phyloP scores from a whole-genome alignment of 257 asterid genomes.

The Agastache rugosa region DNA sequence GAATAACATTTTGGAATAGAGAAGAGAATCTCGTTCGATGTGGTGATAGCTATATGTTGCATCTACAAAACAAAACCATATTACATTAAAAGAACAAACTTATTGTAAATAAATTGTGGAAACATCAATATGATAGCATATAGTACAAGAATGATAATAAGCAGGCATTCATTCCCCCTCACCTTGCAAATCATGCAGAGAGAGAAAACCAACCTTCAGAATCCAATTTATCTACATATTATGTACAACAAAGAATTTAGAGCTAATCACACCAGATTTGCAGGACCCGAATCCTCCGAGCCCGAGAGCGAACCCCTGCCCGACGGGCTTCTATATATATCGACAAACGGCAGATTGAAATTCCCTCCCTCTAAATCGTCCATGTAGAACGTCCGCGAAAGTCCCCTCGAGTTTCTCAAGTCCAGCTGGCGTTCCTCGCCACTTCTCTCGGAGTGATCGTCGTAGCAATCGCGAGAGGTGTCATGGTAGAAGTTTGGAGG shows the following conservation, averaged over 20 bases:
- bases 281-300: constrained; percentile 42
- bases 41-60: too few relatives aligned
- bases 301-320: constrained; percentile 18
- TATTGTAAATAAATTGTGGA: background rate
- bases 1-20: too few relatives aligned
- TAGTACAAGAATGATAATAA: constrained; percentile 4
- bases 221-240: constrained; percentile 42
- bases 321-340: constrained; percentile 55
- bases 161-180: constrained; percentile 19
- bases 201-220: constrained; percentile 34
- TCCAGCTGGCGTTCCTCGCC: constrained; percentile 54
- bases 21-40: too few relatives aligned
- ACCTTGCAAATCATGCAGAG: constrained; percentile 39
- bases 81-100: too few relatives aligned
- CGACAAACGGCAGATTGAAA: constrained; percentile 81
- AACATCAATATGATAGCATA: background rate
- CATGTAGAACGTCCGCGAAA: constrained; percentile 69
- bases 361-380: constrained; percentile 67
- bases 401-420: constrained; percentile 50
- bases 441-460: constrained; percentile 53
- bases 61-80: too few relatives aligned
- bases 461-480: constrained; percentile 40
- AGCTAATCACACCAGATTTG: constrained; percentile 52
- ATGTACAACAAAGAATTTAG: constrained; percentile 70
- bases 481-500: constrained; percentile 65